Evolutionary conservation across 2,329 filamentous ascomycete species (phyloP).

Genomic region (Penicillium janthinellum): DNA sequence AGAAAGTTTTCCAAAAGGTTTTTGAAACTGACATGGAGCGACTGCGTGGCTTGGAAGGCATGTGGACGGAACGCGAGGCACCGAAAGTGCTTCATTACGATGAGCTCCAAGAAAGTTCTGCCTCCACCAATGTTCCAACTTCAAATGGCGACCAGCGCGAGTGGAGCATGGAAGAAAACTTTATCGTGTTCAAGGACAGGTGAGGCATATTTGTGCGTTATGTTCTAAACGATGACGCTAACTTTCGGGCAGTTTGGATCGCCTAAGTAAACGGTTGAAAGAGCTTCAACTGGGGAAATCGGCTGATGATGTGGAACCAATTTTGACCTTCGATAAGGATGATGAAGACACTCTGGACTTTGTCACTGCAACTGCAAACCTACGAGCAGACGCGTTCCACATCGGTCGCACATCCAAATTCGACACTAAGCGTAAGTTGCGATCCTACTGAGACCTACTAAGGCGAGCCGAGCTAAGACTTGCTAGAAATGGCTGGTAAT

Average conservation of each 20-base stretch:
- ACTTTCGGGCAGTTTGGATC: slow-evolving; percentile 58
- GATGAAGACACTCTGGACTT: slow-evolving; percentile 95
- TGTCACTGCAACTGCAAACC: slow-evolving; percentile 85
- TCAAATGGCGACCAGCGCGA: slow-evolving; percentile 68
- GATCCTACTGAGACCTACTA: background rate
- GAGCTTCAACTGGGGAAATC: slow-evolving; percentile 60
- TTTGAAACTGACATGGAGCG: slow-evolving; percentile 83
- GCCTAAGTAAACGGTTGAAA: slow-evolving; percentile 73
- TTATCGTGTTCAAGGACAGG: slow-evolving; percentile 82
- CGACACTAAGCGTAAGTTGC: slow-evolving; percentile 73
- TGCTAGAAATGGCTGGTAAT: slow-evolving; percentile 89
- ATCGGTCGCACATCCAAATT: slow-evolving; percentile 90
- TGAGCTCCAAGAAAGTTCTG: slow-evolving; percentile 56
- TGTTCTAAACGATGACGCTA: slow-evolving; percentile 8
- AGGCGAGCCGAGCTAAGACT: slow-evolving; percentile 1
- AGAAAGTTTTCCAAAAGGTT: slow-evolving; percentile 88
- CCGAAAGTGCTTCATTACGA: slow-evolving; percentile 75
- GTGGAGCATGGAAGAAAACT: slow-evolving; percentile 83
- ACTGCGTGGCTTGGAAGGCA: slow-evolving; percentile 83
- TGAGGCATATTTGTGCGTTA: slow-evolving; percentile 24
- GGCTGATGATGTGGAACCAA: slow-evolving; percentile 47
- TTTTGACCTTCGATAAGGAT: slow-evolving; percentile 93
- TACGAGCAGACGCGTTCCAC: slow-evolving; percentile 84
- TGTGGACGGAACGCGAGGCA: slow-evolving; percentile 84
- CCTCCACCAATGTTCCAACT: slow-evolving; percentile 55